Evolutionary conservation across 2,329 filamentous ascomycete species (phyloP), one percentile per base, ranked within the genome.

Genomic region (Monilinia laxa): DNA sequence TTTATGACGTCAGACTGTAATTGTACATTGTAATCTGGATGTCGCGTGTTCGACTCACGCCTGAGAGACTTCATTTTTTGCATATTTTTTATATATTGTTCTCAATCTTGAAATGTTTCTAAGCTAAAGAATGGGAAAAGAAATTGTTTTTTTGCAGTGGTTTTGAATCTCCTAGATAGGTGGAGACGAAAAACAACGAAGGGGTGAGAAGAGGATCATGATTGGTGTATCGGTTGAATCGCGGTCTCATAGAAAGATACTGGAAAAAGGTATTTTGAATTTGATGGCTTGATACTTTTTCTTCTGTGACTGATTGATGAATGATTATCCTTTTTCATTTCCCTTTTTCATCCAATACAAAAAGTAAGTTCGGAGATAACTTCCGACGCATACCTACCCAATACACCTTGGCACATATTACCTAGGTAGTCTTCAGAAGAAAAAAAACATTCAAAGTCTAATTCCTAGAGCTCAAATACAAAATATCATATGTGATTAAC

Each of bases 1-100:
- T 65, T 65, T 65, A 65, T 65, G 64, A 54, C 64, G 64, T 65
- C 56, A 51, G 64, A 60, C 64, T 65, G 64, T 65, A 65, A 65
- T 65, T 65, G 64, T 7, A 38, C 0, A 35, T 20, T 60, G 16
- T 25, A 2, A 60, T 54, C 55, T 59, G 64, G 42, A 62, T 65
- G 64, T 65, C 56, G 64, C 64, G 64, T 25, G 64, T 65, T 65
- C 64, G 47, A 65, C 64, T 65, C 64, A 25, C 64, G 64, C 64
- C 64, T 65, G 64, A 62, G 64, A 59, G 64, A 65, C 25, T 42
- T n/a, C 5, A 1, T 3, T 16, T 65, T 65, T 65, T 59, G 3
- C 0, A 0, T n/a, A n/a, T n/a, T n/a, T n/a, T n/a, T n/a, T n/a
- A n/a, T n/a, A n/a, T n/a, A 4, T 60, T 45, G 47, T 65, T 45